Percentiles rank a stretch among this genome's conserved stretches.
Evolutionary conservation across 345 rosid genomes (phyloP).

Genomic region (Populus tremula): DNA sequence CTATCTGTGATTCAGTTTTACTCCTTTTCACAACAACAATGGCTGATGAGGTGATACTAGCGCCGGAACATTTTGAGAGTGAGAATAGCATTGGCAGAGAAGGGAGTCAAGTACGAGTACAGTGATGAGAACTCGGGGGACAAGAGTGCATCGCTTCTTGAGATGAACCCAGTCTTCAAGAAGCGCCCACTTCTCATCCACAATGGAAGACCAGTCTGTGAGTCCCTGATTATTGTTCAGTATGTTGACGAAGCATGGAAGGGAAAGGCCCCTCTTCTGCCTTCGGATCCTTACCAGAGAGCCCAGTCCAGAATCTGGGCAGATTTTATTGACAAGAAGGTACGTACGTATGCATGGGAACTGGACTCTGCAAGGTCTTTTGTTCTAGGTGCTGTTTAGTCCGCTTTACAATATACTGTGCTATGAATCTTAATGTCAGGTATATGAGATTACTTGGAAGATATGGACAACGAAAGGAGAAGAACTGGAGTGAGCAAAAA

Average conservation of each 20-base stretch:
- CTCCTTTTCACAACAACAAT: too few species aligned
- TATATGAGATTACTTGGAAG: too few species aligned
- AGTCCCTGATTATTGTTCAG: background rate
- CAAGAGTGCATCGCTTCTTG: background rate
- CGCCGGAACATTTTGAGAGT: too few species aligned
- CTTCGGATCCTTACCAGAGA: background rate
- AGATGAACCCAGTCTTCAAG: background rate
- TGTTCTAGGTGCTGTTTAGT: too few species aligned
- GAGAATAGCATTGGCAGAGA: background rate
- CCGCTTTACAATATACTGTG: too few species aligned
- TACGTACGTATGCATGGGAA: background rate
- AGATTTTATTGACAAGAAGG: background rate
- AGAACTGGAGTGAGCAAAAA: too few species aligned
- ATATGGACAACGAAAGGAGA: too few species aligned
- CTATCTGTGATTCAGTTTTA: too few species aligned
- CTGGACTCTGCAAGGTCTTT: too few species aligned
- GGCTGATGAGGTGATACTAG: too few species aligned
- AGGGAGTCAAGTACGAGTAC: background rate
- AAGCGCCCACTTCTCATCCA: background rate
- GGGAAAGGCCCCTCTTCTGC: background rate
- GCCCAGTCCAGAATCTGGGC: background rate
- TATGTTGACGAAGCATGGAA: background rate
- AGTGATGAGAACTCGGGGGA: background rate
- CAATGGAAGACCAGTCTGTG: background rate
- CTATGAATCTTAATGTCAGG: too few species aligned